Base-by-base conservation (phyloP, 441 rosid species). In the Aquilaria agallochum region DNA sequence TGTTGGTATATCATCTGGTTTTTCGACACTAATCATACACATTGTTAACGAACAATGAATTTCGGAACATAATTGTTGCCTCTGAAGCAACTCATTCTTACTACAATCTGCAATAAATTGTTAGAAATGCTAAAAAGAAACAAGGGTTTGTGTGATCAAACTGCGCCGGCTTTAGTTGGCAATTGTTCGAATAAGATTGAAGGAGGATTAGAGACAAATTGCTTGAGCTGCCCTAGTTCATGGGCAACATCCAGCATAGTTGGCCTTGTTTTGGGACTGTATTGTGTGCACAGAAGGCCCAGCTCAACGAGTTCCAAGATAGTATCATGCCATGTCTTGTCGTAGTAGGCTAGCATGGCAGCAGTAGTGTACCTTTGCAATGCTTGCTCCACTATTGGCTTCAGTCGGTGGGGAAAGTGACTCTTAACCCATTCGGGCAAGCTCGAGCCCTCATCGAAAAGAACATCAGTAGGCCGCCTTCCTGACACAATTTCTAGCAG, bases 211-310 rank as follows among this genome's bases (percentile, higher is more conserved):
- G 87, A 78, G 14, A 93, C 74, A 71, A 68, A 83, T 13, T 88
- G 89, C 81, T 83, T 93, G 40, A 90, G 78, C 65, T 76, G 65
- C 42, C 83, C 88, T 79, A 93, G 86, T 72, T 90, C 96, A 31
- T 67, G 68, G 32, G 92, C 84, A 3, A 93, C 82, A 68, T 93
- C 89, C 5, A 81, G 63, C 97, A 90, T 93, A 70, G 63, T 81
- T 60, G 98, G 98, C 69, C 98, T 83, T 44, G 83, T 78, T 50
- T 85, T 74, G 63, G 96, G 96, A 65, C 71, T 81, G 55, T 74
- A 68, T 45, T 86, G 96, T 3, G 96, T 84, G 78, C 97, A 90
- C 49, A 90, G 62, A 36, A 90, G 79, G 49, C 98, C 97, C 31
- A 93, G 81, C 59, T 90, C 96, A 60, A 88, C 68, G 73, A 93